These are phyloP conservation scores for Botrytis cinerea DNA, from an alignment of 2,329 filamentous ascomycete species.

Conservation along the genomic window DNA sequence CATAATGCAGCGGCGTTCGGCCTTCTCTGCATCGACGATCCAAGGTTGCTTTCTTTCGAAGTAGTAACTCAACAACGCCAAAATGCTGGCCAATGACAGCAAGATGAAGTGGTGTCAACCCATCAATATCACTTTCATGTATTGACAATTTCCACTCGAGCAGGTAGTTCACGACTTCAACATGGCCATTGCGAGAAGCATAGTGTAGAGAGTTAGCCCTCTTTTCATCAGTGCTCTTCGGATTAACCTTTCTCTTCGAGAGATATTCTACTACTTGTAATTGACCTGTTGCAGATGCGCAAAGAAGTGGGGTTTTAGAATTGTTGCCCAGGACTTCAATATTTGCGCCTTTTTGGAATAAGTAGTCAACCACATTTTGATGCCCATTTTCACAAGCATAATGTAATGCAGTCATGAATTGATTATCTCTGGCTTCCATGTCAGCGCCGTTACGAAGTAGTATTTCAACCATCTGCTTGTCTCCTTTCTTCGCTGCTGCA, in stretches of 20 bases:
- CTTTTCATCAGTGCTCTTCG: background rate
- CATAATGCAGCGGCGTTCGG: slow-evolving; percentile 26
- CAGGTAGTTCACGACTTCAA: slow-evolving; percentile 13
- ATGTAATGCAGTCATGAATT: slow-evolving; percentile 25
- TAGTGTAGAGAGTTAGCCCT: slow-evolving; percentile 1
- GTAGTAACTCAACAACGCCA: slow-evolving; percentile 15
- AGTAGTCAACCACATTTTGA: slow-evolving; percentile 5
- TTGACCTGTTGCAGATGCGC: slow-evolving; percentile 20
- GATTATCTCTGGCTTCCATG: slow-evolving; percentile 22
- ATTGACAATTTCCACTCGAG: slow-evolving; percentile 19
- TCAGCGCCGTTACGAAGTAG: slow-evolving; percentile 21
- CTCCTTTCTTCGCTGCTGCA: slow-evolving; percentile 21
- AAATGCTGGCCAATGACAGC: slow-evolving; percentile 19
- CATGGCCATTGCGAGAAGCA: slow-evolving; percentile 10
- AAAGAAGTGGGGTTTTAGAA: slow-evolving; percentile 22
- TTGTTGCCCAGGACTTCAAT: slow-evolving; percentile 21
- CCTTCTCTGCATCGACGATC: slow-evolving; percentile 16
- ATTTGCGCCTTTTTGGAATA: slow-evolving; percentile 22
- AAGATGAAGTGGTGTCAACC: slow-evolving; percentile 24
- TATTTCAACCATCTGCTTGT: slow-evolving; percentile 23
- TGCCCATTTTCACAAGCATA: slow-evolving; percentile 21
- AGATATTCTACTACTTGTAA: slow-evolving; percentile 18
- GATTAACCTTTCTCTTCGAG: slow-evolving; percentile 12
- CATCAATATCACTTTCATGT: slow-evolving; percentile 16
- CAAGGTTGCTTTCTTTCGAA: slow-evolving; percentile 7